Base-by-base conservation (phyloP, 1,139 yeast species). In the Yarrowia galli region DNA sequence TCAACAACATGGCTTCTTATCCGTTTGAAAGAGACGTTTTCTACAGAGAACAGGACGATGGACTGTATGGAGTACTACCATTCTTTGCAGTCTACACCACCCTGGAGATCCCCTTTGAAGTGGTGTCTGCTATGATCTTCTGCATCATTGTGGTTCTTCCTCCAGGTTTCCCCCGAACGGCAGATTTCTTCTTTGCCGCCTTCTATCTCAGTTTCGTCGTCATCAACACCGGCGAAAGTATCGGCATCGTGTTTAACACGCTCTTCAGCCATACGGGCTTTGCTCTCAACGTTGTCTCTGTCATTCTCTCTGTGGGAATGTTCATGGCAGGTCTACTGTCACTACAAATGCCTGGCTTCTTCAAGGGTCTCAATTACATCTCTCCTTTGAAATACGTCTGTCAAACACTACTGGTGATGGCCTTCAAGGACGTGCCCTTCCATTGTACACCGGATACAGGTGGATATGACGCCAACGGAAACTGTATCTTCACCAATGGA, bases 281-380 rank as follows among this genome's bases (percentile, higher is more conserved):
- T 72, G 96, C 96, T 0, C 85, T 90, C 28, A 91, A 89, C 73
- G 78, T 91, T 7, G 84, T 91, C 61, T 83, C 92, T 0, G 84
- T 86, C 12, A 75, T 89, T 40, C 78, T 89, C 65, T 84, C 90
- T 3, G 79, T 91, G 69, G 95, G 93, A 9, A 84, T 89, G 20
- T 86, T 89, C 73, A 89, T 91, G 96, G 91, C 92, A 4, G 97
- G 97, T n/a, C 81, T 93, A 7, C 84, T 92, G 88, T 89, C 97
- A 0, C 78, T 90, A 71, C 82, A 88, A 43, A 86, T 91, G 89
- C 92, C 92, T 9, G 79, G 79, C 0, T 85, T 91, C 67, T 83
- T 91, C 74, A 81, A 82, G 71, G 96, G 87, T 0, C 79, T 89
- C 75, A 91, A 91, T 76, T 91, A 87, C 78, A 73, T 89, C 16